Base-by-base conservation (phyloP, 2,329 filamentous ascomycete genomes). In the Nemania sp. region DNA sequence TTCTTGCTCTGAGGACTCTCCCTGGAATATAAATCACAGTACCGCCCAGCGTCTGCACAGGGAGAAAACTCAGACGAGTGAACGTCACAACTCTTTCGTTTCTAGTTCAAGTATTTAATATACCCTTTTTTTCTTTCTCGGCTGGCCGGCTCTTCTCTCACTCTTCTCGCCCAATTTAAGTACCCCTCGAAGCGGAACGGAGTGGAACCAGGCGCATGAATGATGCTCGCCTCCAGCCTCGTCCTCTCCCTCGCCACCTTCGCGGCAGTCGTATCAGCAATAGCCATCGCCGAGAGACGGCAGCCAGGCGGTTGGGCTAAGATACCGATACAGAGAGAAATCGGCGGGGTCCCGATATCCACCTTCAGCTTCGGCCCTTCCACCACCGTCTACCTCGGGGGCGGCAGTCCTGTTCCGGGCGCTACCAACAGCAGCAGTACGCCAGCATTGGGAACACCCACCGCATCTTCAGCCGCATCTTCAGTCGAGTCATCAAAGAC, bases 341-440 rank as follows among this genome's bases (percentile, higher is more conserved):
- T 32, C 32, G 18, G 59, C 35, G 55, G 51, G 34, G 47, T 46
- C 15, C 59, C 59, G 1, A 59, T 62, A 21, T 55, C 59, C 4
- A 54, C 47, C 0, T 62, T 59, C 51, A 62, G 35, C 55, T 62
- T 42, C 4, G 47, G 51, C 13, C 59, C 59, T n/a, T 62, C 55
- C 9, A 43, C 5, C 25, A 62, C 59, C 9, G 55, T 52, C 9
- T 43, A 40, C n/a, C 12, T 62, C 1, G 40, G 49, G 12, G 50
- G 54, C 5, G 46, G 55, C 15, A n/a, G n/a, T n/a, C 11, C 45
- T 25, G 34, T 15, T 13, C 29, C 32, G 0, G 34, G 29, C 25
- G 17, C 21, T 34, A 48, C 39, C 46, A 52, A 17, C 34, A 52
- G 20, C 34, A 37, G 40, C 32, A 25, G n/a, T 13, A 37, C 46